Evolutionary conservation across 352 stramenopile species (phyloP), one percentile per base, ranked within the genome.

Genomic region (Aphanomyces stellatus): DNA sequence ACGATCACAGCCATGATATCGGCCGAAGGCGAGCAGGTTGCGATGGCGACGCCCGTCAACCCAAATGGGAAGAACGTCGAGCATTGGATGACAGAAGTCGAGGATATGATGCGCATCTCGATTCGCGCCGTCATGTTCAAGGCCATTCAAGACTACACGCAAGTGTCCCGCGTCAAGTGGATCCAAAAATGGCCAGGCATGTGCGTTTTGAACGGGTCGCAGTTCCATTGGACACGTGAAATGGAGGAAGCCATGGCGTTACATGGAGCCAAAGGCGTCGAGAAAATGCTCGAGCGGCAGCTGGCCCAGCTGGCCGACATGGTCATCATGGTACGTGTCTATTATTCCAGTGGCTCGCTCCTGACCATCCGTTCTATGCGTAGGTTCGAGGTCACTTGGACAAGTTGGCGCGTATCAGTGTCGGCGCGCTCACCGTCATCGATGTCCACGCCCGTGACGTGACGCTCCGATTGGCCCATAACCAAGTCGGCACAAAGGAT

Each of bases 361-460:
- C 76, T 30, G 76, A 75, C 31, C 42, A 31, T 70, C 30, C 62
- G 8, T 17, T 43, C 8, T 43, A 43, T 43, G 17, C 17, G 17
- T 43, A 51, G 42, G 42, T 94, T 11, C 83, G 87, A 19, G 82
- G 82, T 0, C 77, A 93, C 28, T 76, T 98, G 0, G 90, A 93
- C 41, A 97, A 96, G 65, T 75, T 95, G 28, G 88, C 91, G 3
- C 87, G 93, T 51, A 90, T 96, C 24, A 97, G 85, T 57, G 88
- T 98, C 13, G 94, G 91, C 19, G 94, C 94, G 0, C 72, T 98
- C 24, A 95, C 94, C 5, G 94, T 98, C 35, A 96, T 98, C 71
- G 95, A 98, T 62, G 93, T 98, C 1, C 93, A 98, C 70, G 93
- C 93, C 37, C 82, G 93, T 35, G 93, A 98, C 59, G 92, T 98